These are phyloP conservation scores for Microthlaspi erraticum DNA, from an alignment of 345 rosid genomes.

Conservation along the genomic window DNA sequence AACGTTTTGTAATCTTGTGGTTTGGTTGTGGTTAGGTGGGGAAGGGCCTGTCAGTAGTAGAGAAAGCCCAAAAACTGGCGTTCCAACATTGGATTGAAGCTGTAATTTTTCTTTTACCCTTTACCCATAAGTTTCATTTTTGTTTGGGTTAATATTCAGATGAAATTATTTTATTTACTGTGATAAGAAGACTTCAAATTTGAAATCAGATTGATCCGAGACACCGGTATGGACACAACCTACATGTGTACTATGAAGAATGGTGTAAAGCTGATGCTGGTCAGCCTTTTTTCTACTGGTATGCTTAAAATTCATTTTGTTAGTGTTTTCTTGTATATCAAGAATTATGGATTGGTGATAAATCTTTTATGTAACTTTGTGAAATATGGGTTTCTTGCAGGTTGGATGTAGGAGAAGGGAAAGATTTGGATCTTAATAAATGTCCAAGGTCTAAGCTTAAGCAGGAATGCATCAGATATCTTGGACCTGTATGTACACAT, in stretches of 20 bases:
- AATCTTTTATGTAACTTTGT: conserved; percentile 1
- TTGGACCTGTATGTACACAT: conserved; percentile 77
- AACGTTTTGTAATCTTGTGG: conserved; percentile 25
- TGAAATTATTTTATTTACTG: not conserved
- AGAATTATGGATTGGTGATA: not conserved
- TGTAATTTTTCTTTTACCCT: conserved; percentile 35
- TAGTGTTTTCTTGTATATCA: conserved; percentile 24
- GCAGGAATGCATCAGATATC: conserved; percentile 82
- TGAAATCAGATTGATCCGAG: conserved; percentile 80
- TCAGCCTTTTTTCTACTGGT: conserved; percentile 96
- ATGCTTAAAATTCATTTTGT: conserved; percentile 7
- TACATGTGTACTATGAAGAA: conserved; percentile 75
- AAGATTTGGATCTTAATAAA: conserved; percentile 65
- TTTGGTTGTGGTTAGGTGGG: conserved; percentile 61
- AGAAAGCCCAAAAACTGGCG: conserved; percentile 81
- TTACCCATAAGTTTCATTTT: not conserved
- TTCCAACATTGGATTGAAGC: conserved; percentile 94
- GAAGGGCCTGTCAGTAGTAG: conserved; percentile 64
- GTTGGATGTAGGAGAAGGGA: conserved; percentile 93
- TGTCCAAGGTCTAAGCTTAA: conserved; percentile 73
- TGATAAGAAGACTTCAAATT: not conserved
- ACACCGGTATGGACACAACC: conserved; percentile 84
- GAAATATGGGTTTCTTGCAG: conserved; percentile 43
- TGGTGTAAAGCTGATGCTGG: conserved; percentile 80
- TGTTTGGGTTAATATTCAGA: conserved; percentile 14